Percentiles rank a stretch among this genome's conserved stretches.
Evolutionary conservation across 306 rosid species (phyloP).

Genomic region (Castanea mollissima): DNA sequence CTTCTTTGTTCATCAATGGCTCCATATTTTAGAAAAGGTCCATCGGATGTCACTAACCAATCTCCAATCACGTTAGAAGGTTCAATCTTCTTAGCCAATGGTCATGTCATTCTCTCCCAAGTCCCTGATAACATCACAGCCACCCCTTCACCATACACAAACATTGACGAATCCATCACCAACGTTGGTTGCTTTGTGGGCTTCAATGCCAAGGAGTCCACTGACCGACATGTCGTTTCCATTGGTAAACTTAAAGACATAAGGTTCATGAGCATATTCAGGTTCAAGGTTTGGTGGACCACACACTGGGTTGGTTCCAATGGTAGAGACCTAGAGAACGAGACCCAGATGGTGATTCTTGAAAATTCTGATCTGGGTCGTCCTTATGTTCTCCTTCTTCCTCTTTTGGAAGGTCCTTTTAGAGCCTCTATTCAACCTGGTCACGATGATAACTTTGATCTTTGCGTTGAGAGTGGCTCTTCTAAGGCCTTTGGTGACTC

Average conservation of each 20-base stretch:
- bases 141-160: slow-evolving; percentile 38
- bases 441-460: slow-evolving; percentile 40
- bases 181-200: slow-evolving; percentile 72
- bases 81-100: slow-evolving; percentile 52
- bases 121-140: slow-evolving; percentile 62
- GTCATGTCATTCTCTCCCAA: slow-evolving; percentile 59
- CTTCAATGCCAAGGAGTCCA: slow-evolving; percentile 36
- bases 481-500: slow-evolving; percentile 6
- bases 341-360: slow-evolving; percentile 71
- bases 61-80: slow-evolving; percentile 41
- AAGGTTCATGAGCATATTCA: slow-evolving; percentile 71
- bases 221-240: slow-evolving; percentile 65
- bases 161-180: slow-evolving; percentile 25
- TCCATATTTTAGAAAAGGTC: slow-evolving; percentile 40
- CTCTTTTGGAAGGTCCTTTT: slow-evolving; percentile 63
- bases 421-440: slow-evolving; percentile 60
- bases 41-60: slow-evolving; percentile 15
- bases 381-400: slow-evolving; percentile 68
- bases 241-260: slow-evolving; percentile 58
- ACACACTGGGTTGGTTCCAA: slow-evolving; percentile 88
- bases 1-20: slow-evolving; percentile 33
- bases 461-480: slow-evolving; percentile 87
- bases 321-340: slow-evolving; percentile 78
- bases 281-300: slow-evolving; percentile 99
- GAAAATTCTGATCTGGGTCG: slow-evolving; percentile 49